phyloP scores from a whole-genome alignment of 2,329 filamentous ascomycete species.

The Endocalyx cinctus region DNA sequence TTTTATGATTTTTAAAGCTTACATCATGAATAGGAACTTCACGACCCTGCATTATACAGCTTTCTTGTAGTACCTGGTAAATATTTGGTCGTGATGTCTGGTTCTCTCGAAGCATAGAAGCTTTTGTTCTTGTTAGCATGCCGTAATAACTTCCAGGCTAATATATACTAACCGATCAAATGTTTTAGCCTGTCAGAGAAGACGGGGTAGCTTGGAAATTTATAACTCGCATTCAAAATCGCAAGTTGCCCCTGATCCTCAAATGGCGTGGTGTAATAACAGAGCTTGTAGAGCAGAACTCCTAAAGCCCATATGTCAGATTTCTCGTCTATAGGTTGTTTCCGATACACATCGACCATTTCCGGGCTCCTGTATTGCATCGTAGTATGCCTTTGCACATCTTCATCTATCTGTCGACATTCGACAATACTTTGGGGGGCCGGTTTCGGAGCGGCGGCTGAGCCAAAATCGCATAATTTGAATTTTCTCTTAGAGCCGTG shows the following conservation, averaged over 20 bases:
- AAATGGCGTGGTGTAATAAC: constrained; percentile 98
- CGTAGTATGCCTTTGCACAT: constrained; percentile 94
- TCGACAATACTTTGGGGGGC: constrained; percentile 84
- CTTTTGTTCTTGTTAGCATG: no score
- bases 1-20: constrained; percentile 30
- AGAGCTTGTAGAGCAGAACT: constrained; percentile 93
- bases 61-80: constrained; percentile 84
- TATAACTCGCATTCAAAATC: constrained; percentile 92
- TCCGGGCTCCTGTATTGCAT: constrained; percentile 96
- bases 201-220: constrained; percentile 78
- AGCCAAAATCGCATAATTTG: constrained; percentile 98
- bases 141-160: no score
- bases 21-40: constrained; percentile 87
- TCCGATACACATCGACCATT: constrained; percentile 97
- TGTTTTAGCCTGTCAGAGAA: constrained; percentile 90
- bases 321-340: constrained; percentile 96
- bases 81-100: constrained; percentile 80
- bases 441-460: constrained; percentile 75
- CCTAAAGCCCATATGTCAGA: constrained; percentile 97
- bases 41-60: constrained; percentile 82
- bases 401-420: constrained; percentile 89
- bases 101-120: constrained; percentile 84
- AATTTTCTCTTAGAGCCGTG: constrained; percentile 67
- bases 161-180: constrained; percentile 71
- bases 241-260: constrained; percentile 97